Conservation (phyloP, 108 stramenopile species). For the Cyclotella sp. region DNA sequence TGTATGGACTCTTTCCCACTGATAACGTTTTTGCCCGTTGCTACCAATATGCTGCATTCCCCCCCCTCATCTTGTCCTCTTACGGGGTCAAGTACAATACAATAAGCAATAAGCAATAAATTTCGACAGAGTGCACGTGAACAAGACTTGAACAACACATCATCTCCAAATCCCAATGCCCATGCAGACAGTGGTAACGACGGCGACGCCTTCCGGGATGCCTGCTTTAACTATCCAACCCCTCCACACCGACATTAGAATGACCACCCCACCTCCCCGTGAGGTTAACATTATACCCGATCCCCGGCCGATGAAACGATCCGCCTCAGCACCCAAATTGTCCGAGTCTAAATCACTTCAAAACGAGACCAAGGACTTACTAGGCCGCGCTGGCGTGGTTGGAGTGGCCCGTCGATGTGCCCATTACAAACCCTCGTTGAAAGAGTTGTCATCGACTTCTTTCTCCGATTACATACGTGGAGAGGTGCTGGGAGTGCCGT, state of each 20-base stretch:
- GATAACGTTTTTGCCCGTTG: too few species aligned
- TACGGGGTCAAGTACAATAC: too few species aligned
- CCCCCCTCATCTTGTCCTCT: not conserved
- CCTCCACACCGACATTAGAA: not conserved
- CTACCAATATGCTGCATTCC: too few species aligned
- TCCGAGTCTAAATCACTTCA: conserved; percentile 40
- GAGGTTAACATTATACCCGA: not conserved
- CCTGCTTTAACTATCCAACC: not conserved
- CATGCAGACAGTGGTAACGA: too few species aligned
- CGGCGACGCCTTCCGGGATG: not conserved
- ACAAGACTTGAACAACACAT: too few species aligned
- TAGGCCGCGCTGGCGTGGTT: conserved; percentile 20
- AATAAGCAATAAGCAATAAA: too few species aligned
- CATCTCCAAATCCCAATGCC: not conserved
- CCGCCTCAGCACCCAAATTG: conserved; percentile 19
- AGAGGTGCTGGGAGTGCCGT: conserved; percentile 60
- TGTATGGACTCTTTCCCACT: too few species aligned
- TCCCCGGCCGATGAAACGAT: not conserved
- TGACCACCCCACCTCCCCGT: not conserved
- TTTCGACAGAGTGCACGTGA: too few species aligned
- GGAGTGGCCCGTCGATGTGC: conserved; percentile 47
- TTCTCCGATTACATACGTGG: conserved; percentile 83
- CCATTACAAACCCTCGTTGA: conserved; percentile 66
- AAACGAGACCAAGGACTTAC: conserved; percentile 39
- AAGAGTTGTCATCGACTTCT: conserved; percentile 59